Evolutionary conservation across 2,329 filamentous ascomycete species (phyloP).

Genomic region (Neonectria neomacrospora): DNA sequence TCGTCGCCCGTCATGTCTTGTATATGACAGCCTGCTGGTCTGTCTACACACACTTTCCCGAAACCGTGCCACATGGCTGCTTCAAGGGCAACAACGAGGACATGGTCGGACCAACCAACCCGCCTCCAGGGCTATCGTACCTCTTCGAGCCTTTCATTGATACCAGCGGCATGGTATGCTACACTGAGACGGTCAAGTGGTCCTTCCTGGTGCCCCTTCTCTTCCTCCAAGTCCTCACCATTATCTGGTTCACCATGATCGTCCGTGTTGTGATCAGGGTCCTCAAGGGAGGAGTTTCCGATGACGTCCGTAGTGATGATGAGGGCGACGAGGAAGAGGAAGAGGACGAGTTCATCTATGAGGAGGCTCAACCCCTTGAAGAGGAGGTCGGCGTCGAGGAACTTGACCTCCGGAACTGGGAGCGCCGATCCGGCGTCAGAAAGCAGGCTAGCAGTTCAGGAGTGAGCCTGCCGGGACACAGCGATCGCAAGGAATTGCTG

Average conservation of each 20-base stretch:
- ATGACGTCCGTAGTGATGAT: constrained; percentile 88
- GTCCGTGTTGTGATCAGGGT: constrained; percentile 84
- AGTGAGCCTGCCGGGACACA: constrained; percentile 76
- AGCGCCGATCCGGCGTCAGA: constrained; percentile 65
- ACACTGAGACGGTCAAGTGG: constrained; percentile 78
- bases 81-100: constrained; percentile 70
- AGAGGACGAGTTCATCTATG: constrained; percentile 64
- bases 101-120: constrained; percentile 63
- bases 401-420: constrained; percentile 73
- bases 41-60: constrained; percentile 37
- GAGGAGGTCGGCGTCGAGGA: constrained; percentile 81
- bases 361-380: constrained; percentile 69
- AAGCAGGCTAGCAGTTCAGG: constrained; percentile 65
- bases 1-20: constrained; percentile 82
- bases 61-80: constrained; percentile 68
- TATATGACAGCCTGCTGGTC: constrained; percentile 87
- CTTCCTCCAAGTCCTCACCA: constrained; percentile 80
- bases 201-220: constrained; percentile 82
- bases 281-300: constrained; percentile 78
- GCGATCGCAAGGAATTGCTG: constrained; percentile 82
- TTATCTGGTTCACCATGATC: constrained; percentile 93
- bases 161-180: constrained; percentile 81
- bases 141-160: constrained; percentile 79
- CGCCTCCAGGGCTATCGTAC: constrained; percentile 67
- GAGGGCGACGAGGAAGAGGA: constrained; percentile 72